Percentiles rank a stretch among this genome's conserved stretches.
phyloP scores from a whole-genome alignment of 768 basidiomycete species.

The Mycena chlorophos region DNA sequence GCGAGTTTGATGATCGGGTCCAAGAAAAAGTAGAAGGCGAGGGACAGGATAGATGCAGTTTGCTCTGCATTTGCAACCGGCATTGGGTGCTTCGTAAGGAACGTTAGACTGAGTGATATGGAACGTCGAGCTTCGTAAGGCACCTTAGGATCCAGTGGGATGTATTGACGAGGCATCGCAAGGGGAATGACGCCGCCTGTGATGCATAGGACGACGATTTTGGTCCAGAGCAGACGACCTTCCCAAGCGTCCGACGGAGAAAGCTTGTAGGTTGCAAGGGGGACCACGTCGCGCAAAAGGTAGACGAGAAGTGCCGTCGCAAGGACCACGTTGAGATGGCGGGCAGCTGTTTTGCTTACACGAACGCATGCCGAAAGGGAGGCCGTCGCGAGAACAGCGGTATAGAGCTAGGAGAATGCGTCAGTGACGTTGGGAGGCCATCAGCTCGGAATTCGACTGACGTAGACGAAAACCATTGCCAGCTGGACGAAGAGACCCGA shows the following conservation, averaged over 20 bases:
- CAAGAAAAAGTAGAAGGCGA: slow-evolving; percentile 50
- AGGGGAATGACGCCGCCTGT: slow-evolving; percentile 52
- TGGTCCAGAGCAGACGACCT: slow-evolving; percentile 31
- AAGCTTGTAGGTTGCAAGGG: slow-evolving; percentile 48
- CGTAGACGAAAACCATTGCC: slow-evolving; percentile 30
- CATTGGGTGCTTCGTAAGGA: slow-evolving; percentile 30
- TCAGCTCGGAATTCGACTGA: too few relatives aligned
- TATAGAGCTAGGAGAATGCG: slow-evolving; percentile 31
- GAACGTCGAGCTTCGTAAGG: background rate
- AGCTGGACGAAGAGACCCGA: slow-evolving; percentile 18
- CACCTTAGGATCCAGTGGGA: slow-evolving; percentile 51
- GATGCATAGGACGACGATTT: slow-evolving; percentile 32
- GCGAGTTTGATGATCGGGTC: slow-evolving; percentile 50
- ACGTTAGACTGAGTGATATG: background rate
- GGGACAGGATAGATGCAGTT: slow-evolving; percentile 47
- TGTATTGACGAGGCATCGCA: slow-evolving; percentile 51
- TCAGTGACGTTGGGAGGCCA: background rate
- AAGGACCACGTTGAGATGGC: slow-evolving; percentile 28
- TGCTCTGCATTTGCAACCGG: slow-evolving; percentile 43
- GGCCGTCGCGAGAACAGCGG: slow-evolving; percentile 41
- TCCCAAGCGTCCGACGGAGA: slow-evolving; percentile 43
- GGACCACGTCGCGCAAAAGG: slow-evolving; percentile 56
- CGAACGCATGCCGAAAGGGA: slow-evolving; percentile 36
- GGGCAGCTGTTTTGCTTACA: slow-evolving; percentile 36
- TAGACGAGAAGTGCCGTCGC: slow-evolving; percentile 44